Conservation (phyloP, 2,329 filamentous ascomycete species). For the Arthrobotrys pseudoclavata region DNA sequence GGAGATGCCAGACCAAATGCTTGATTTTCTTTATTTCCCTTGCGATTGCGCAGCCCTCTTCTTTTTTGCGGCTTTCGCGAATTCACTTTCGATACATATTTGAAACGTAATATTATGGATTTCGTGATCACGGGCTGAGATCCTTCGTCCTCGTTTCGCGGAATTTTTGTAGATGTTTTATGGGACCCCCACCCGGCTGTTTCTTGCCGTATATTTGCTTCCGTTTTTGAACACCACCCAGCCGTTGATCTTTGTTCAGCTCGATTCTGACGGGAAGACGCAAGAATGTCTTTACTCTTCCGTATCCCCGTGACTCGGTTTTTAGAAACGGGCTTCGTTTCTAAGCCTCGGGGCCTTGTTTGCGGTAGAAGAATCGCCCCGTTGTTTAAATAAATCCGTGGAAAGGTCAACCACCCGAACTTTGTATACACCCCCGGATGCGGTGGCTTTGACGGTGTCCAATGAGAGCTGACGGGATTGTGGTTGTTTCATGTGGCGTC, state of each 20-base stretch:
- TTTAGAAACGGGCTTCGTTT: too few relatives aligned
- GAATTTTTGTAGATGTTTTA: background rate
- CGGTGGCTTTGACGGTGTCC: background rate
- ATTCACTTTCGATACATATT: background rate
- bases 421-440: too few relatives aligned
- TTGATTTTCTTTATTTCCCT: background rate
- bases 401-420: too few relatives aligned
- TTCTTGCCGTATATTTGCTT: too few relatives aligned
- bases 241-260: too few relatives aligned
- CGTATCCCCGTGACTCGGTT: too few relatives aligned
- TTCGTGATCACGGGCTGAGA: conserved; percentile 1
- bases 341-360: too few relatives aligned
- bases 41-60: conserved; percentile 8
- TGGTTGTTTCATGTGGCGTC: background rate
- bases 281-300: too few relatives aligned
- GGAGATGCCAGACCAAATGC: conserved; percentile 16
- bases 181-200: background rate
- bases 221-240: too few relatives aligned
- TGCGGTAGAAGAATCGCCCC: too few relatives aligned
- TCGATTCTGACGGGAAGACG: too few relatives aligned
- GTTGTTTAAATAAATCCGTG: too few relatives aligned
- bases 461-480: conserved; percentile 2
- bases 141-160: background rate
- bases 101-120: conserved; percentile 11
- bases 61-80: background rate